Conservation (phyloP, 139 green algal genomes). For the Raphidocelis subcapitata region DNA sequence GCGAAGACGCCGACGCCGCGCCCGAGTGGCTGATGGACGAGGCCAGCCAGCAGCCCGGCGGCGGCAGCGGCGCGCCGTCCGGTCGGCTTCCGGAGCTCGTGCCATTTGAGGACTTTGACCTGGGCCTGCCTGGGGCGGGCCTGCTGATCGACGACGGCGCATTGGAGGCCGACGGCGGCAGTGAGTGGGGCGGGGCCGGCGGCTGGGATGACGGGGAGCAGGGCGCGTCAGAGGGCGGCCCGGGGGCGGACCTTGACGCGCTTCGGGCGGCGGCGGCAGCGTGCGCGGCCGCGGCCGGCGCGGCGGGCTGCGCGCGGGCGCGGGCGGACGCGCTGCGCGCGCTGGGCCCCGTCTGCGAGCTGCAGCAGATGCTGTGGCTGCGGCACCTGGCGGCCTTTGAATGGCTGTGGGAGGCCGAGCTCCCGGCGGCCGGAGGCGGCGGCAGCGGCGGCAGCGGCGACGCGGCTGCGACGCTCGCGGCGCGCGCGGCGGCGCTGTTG, state of each 20-base stretch:
- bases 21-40: neutral
- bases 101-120: constrained; percentile 40
- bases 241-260: neutral
- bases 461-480: neutral
- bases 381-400: constrained; percentile 38
- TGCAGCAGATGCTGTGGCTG: constrained; percentile 33
- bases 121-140: constrained; percentile 1
- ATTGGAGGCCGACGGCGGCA: neutral
- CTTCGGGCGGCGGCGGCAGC: neutral
- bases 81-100: constrained; percentile 30
- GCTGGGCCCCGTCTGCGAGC: neutral
- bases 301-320: neutral
- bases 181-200: neutral
- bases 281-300: neutral
- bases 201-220: constrained; percentile 1
- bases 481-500: neutral
- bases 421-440: neutral
- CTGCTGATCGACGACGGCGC: constrained; percentile 23
- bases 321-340: neutral
- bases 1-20: neutral
- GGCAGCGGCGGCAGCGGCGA: neutral
- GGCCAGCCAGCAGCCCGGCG: neutral
- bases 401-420: neutral
- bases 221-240: neutral
- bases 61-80: neutral